Conservation (phyloP, 2,329 filamentous ascomycete species). For the Pleomassaria siparia region DNA sequence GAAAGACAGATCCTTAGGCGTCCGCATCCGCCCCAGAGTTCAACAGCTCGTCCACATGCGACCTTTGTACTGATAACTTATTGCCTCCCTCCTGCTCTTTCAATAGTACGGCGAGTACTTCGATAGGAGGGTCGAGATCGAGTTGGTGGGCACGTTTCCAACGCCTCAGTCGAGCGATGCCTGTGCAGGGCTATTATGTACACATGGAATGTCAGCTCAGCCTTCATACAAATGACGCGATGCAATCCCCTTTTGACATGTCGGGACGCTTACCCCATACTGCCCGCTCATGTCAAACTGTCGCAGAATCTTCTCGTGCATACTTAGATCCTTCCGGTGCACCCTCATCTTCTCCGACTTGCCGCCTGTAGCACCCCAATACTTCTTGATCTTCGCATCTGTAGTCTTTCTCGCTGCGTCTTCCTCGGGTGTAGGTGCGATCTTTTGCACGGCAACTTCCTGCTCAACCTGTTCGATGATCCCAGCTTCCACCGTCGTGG, state of each 20-base stretch:
- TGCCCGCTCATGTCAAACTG: conserved; percentile 92
- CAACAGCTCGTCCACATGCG: conserved; percentile 72
- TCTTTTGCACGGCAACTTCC: conserved; percentile 30
- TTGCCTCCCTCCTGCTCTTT: conserved; percentile 63
- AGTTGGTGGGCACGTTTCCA: conserved; percentile 85
- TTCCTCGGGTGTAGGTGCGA: conserved; percentile 45
- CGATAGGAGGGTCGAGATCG: conserved; percentile 83
- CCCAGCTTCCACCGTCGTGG: conserved; percentile 43
- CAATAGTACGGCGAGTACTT: conserved; percentile 83
- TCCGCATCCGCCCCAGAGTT: conserved; percentile 45
- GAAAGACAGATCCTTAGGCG: conserved; percentile 8
- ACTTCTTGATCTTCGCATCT: conserved; percentile 69
- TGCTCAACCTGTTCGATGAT: conserved; percentile 43
- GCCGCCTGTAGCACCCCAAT: conserved; percentile 75
- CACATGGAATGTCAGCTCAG: conserved; percentile 16
- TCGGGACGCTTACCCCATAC: conserved; percentile 75
- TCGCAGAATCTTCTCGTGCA: conserved; percentile 82
- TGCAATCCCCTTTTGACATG: neutral
- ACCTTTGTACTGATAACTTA: conserved; percentile 60
- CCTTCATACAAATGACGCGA: neutral
- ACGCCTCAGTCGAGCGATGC: conserved; percentile 75
- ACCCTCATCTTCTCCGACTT: conserved; percentile 69
- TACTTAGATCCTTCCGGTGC: conserved; percentile 72
- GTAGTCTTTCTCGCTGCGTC: conserved; percentile 64
- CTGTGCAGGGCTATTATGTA: conserved; percentile 76